Base-by-base conservation (phyloP, 495 filamentous ascomycete genomes). In the Oidiodendron maius region DNA sequence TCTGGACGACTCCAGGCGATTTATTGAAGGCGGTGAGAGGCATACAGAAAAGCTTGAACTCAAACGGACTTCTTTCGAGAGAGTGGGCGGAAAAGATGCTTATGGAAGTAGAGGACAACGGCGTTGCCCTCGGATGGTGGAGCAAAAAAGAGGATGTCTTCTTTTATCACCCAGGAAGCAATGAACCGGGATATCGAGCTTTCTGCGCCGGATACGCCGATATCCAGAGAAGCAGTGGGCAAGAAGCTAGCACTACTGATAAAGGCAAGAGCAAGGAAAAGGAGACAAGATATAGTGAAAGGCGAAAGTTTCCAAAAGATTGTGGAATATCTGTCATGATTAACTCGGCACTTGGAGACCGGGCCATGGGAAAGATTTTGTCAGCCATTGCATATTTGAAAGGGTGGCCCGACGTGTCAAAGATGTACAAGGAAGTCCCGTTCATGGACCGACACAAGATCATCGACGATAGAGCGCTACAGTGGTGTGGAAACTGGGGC, bases 401-500 rank as follows among this genome's bases (percentile, higher is more conserved):
- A 16, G 37, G 37, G 18, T 40, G 37, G 37, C 37, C 37, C 8
- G 28, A n/a, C 28, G 8, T 8, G 28, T n/a, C 28, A 32, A 32
- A 32, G 8, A 32, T 32, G 11, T 40, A 6, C 5, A 6, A 40
- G 11, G 21, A 16, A 22, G 10, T 42, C 6, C 12, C 18, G 40
- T 42, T 42, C 6, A 9, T 42, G 20, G 40, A 42, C 25, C 40
- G 40, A 12, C 11, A 9, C 6, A 42, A 18, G 15, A 42, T 3
- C 6, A 24, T 42, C 18, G 18, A 42, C 25, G 21, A 10, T 9
- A 18, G 16, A 22, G 40, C 40, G 6, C 12, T 22, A 24, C 5
- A 42, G 8, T 42, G 18, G 40, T 24, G 40, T 42, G 40, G 40
- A 9, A 24, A 24, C 3, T 42, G 40, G 40, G 40, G 40, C 6